phyloP scores from a whole-genome alignment of 306 rosid species.

The Vachellia collinsii region DNA sequence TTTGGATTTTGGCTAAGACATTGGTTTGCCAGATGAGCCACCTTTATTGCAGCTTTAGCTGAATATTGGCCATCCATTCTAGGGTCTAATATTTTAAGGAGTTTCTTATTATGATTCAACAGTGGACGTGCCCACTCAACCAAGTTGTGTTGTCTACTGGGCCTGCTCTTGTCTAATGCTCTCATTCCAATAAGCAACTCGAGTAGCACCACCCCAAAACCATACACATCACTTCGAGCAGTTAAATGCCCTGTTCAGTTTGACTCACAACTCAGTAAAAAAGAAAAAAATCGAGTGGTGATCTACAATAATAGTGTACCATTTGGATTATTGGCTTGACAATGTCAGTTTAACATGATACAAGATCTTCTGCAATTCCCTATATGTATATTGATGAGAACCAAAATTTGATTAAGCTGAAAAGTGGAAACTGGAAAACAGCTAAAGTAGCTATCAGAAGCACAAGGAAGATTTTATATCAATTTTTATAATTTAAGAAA shows the following conservation, averaged over 20 bases:
- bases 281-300: conserved; percentile 2
- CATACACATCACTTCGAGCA: conserved; percentile 91
- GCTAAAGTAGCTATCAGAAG: not conserved
- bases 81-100: conserved; percentile 76
- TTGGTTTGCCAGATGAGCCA: conserved; percentile 74
- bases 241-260: conserved; percentile 83
- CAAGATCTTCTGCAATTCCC: not conserved
- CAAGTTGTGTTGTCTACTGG: conserved; percentile 87
- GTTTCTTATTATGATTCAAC: conserved; percentile 77
- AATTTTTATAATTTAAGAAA: conserved; percentile 14
- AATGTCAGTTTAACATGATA: conserved; percentile 17
- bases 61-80: conserved; percentile 86
- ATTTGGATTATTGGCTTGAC: conserved; percentile 14
- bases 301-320: not conserved
- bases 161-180: conserved; percentile 92
- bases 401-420: conserved; percentile 7
- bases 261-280: conserved; percentile 34
- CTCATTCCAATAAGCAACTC: conserved; percentile 89
- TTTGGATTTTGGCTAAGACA: conserved; percentile 96
- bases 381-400: not conserved
- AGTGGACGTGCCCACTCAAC: conserved; percentile 97
- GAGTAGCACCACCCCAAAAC: conserved; percentile 91
- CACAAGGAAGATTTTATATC: not conserved
- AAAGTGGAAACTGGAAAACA: conserved; percentile 6
- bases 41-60: conserved; percentile 61